Evolutionary conservation across 192 early-diverging fungal genomes (phyloP).

Genomic region (Coemansia sp.): DNA sequence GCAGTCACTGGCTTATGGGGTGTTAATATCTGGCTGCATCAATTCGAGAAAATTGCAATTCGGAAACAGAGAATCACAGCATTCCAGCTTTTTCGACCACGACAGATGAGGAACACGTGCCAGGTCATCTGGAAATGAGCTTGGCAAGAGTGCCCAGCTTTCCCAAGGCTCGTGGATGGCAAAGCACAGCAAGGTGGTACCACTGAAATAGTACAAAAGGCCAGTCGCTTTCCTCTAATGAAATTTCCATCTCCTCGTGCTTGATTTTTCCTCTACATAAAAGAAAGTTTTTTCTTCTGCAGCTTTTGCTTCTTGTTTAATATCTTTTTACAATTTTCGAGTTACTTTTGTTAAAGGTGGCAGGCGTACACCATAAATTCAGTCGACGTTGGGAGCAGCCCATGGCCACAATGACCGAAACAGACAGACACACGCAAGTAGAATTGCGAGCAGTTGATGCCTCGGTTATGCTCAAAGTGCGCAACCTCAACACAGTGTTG

Average conservation of each 20-base stretch:
- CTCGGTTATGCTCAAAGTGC: conserved; percentile 67
- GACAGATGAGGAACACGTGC: conserved; percentile 5
- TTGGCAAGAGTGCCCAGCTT: neutral
- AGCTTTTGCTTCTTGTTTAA: neutral
- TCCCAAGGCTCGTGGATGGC: too few relatives aligned
- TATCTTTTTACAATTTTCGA: neutral
- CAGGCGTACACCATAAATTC: neutral
- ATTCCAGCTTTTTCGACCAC: neutral
- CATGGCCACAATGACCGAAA: neutral
- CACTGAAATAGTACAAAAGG: too few relatives aligned
- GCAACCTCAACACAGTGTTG: conserved; percentile 70
- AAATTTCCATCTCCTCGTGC: neutral
- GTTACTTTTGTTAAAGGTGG: neutral
- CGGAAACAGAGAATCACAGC: neutral
- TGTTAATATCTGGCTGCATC: neutral
- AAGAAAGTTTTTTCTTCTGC: neutral
- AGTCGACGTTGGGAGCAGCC: neutral
- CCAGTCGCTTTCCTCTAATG: too few relatives aligned
- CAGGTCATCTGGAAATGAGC: neutral
- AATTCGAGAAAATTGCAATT: neutral
- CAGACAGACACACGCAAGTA: neutral
- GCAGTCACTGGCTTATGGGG: neutral
- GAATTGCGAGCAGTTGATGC: conserved; percentile 12
- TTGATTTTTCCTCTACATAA: neutral
- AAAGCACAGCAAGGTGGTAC: too few relatives aligned